Evolutionary conservation across 805 yeast genomes (phyloP).

Genomic region (Cyberlindnera euphorbiae): DNA sequence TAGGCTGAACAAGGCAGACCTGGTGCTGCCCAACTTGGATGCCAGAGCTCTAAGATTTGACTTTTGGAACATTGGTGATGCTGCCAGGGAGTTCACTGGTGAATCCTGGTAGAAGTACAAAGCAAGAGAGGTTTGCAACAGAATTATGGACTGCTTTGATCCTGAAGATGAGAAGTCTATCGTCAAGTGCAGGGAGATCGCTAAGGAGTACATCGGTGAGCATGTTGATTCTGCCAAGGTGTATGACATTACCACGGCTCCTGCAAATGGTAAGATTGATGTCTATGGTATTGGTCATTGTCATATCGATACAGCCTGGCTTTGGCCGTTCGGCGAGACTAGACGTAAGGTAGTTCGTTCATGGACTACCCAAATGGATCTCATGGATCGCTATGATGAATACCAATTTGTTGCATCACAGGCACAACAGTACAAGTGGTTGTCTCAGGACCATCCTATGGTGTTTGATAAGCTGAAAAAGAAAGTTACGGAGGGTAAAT

Average conservation of each 20-base stretch:
- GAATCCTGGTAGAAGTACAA: slow-evolving; percentile 77
- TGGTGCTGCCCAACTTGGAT: slow-evolving; percentile 73
- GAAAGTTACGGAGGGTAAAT: slow-evolving; percentile 66
- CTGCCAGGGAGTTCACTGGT: slow-evolving; percentile 78
- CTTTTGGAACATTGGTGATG: slow-evolving; percentile 86
- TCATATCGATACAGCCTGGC: slow-evolving; percentile 97
- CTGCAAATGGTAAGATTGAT: slow-evolving; percentile 36
- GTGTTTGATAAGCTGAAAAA: slow-evolving; percentile 54
- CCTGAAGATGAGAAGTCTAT: slow-evolving; percentile 57
- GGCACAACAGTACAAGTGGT: slow-evolving; percentile 94
- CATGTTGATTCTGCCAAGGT: slow-evolving; percentile 64
- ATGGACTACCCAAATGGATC: slow-evolving; percentile 87
- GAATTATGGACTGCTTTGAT: slow-evolving; percentile 82
- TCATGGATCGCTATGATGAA: slow-evolving; percentile 87
- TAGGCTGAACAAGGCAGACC: slow-evolving; percentile 61
- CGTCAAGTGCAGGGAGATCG: slow-evolving; percentile 58
- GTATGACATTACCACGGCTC: slow-evolving; percentile 36
- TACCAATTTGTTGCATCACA: slow-evolving; percentile 93
- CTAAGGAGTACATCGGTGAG: slow-evolving; percentile 58
- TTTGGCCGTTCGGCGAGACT: slow-evolving; percentile 99
- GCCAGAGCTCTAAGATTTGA: slow-evolving; percentile 78
- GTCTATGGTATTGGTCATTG: slow-evolving; percentile 92
- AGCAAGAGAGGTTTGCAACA: slow-evolving; percentile 75
- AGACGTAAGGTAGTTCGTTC: slow-evolving; percentile 88
- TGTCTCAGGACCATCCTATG: slow-evolving; percentile 80